phyloP scores from a whole-genome alignment of 2,329 filamentous ascomycete species.

The Fusarium zealandicum region DNA sequence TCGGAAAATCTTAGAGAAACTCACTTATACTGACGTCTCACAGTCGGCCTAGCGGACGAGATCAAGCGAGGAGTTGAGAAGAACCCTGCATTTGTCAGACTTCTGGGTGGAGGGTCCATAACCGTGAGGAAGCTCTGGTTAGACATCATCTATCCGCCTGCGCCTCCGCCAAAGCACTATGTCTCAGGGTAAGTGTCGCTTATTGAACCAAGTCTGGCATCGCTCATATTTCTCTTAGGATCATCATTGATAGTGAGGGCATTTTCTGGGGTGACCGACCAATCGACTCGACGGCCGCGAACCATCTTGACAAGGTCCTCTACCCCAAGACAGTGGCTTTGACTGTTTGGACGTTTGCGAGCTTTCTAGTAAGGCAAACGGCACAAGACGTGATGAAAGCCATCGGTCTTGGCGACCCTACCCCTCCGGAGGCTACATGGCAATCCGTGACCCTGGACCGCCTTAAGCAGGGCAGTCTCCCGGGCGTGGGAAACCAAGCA shows the following conservation, averaged over 20 bases:
- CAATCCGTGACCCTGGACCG: conserved; percentile 43
- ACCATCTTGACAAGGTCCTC: conserved; percentile 56
- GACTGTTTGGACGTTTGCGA: conserved; percentile 61
- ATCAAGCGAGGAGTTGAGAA: conserved; percentile 50
- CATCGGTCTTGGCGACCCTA: conserved; percentile 51
- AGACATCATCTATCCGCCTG: conserved; percentile 65
- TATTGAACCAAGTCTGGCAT: too few species aligned
- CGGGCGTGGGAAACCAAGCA: conserved; percentile 36
- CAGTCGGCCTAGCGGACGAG: conserved; percentile 45
- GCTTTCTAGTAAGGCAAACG: conserved; percentile 56
- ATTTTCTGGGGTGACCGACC: conserved; percentile 56
- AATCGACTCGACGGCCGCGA: conserved; percentile 57
- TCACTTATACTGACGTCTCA: conserved; percentile 19
- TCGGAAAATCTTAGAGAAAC: background rate
- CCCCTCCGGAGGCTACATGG: conserved; percentile 43
- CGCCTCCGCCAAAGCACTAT: conserved; percentile 65
- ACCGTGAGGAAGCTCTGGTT: conserved; percentile 64
- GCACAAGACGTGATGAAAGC: conserved; percentile 52
- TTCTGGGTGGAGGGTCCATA: conserved; percentile 56
- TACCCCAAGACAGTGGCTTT: conserved; percentile 61
- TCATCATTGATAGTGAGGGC: conserved; percentile 58
- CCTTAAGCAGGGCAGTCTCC: conserved; percentile 35
- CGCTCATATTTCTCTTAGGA: conserved; percentile 47
- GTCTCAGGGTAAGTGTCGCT: conserved; percentile 63
- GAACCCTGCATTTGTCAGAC: conserved; percentile 51